Percentiles rank a stretch among this genome's conserved stretches.
Evolutionary conservation across 805 yeast species (phyloP).

Genomic region (Torulaspora quercuum): DNA sequence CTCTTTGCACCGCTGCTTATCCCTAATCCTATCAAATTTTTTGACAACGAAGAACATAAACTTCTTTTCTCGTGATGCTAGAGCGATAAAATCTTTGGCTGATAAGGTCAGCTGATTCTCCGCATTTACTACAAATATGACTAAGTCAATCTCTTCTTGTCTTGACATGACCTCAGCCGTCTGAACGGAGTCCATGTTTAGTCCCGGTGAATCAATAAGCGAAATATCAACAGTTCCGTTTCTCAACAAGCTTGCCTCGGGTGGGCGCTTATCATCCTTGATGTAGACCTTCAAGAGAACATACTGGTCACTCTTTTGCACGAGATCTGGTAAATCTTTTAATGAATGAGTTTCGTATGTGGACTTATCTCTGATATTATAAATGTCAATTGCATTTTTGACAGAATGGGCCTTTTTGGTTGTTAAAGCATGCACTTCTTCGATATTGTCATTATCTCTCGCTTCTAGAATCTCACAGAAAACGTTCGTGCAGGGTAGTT

Average conservation of each 20-base stretch:
- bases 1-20: conserved; percentile 72
- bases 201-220: conserved; percentile 95
- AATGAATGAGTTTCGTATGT: conserved; percentile 60
- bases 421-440: conserved; percentile 91
- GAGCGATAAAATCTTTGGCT: conserved; percentile 87
- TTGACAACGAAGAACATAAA: conserved; percentile 92
- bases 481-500: conserved; percentile 95
- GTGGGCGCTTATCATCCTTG: conserved; percentile 58
- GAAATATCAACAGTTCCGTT: conserved; percentile 92
- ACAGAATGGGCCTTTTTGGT: conserved; percentile 41
- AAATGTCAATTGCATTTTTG: conserved; percentile 28
- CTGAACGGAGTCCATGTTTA: conserved; percentile 87
- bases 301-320: conserved; percentile 67
- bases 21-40: conserved; percentile 79
- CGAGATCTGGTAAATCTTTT: conserved; percentile 61
- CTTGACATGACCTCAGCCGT: conserved; percentile 93
- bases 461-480: conserved; percentile 93
- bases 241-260: conserved; percentile 65
- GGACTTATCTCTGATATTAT: conserved; percentile 50
- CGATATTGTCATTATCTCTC: conserved; percentile 64
- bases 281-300: conserved; percentile 76
- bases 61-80: conserved; percentile 88
- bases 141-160: conserved; percentile 95
- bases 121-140: conserved; percentile 92
- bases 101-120: conserved; percentile 93